Percentiles rank a stretch among this genome's conserved stretches.
phyloP scores from a whole-genome alignment of 805 yeast genomes.

The Maudiozyma barnettii region DNA sequence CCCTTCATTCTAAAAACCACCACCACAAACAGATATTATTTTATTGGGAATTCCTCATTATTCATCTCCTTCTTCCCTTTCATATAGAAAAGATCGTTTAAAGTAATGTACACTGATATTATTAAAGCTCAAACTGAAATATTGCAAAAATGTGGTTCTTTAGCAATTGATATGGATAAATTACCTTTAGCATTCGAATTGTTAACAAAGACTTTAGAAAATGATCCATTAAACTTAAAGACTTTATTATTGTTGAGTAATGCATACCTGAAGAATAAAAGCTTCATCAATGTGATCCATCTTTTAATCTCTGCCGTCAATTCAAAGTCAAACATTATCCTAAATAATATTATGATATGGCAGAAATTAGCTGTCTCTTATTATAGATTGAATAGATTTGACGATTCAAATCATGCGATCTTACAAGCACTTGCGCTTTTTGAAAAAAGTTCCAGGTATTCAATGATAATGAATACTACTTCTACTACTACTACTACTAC shows the following conservation, averaged over 20 bases:
- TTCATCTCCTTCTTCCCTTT: too few relatives aligned
- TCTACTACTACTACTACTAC: too few relatives aligned
- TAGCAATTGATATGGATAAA: slow-evolving; percentile 18
- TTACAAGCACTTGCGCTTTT: slow-evolving; percentile 4
- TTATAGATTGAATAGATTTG: slow-evolving; percentile 15
- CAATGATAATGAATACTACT: background rate
- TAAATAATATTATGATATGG: slow-evolving; percentile 15
- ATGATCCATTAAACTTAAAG: slow-evolving; percentile 10
- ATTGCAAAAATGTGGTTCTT: slow-evolving; percentile 14
- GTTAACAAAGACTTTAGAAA: slow-evolving; percentile 9
- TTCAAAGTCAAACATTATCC: slow-evolving; percentile 6
- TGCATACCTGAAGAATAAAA: slow-evolving; percentile 10
- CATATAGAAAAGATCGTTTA: background rate
- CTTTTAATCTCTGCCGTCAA: slow-evolving; percentile 11
- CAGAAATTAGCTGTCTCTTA: slow-evolving; percentile 17
- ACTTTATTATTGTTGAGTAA: slow-evolving; percentile 13
- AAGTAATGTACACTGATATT: slow-evolving; percentile 2
- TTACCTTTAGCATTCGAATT: slow-evolving; percentile 13
- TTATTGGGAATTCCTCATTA: too few relatives aligned
- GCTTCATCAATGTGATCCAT: slow-evolving; percentile 11
- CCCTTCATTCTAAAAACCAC: too few relatives aligned
- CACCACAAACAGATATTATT: too few relatives aligned
- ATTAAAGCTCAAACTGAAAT: slow-evolving; percentile 9
- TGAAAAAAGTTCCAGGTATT: background rate
- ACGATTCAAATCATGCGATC: slow-evolving; percentile 18